Evolutionary conservation across 2,329 filamentous ascomycete species (phyloP).

Genomic region (Fusarium poae): DNA sequence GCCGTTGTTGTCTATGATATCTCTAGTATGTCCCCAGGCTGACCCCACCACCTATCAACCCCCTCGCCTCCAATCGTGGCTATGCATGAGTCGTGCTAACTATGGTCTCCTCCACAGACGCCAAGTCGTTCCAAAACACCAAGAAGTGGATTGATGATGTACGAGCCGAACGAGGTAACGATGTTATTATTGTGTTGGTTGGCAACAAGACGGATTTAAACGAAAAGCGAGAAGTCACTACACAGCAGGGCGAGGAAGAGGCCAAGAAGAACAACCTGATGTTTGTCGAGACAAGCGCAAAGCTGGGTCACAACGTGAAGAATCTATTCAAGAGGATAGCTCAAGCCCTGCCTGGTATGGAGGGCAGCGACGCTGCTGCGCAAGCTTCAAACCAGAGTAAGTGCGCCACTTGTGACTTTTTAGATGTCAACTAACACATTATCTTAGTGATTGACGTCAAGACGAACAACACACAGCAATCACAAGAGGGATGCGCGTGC

Average conservation of each 20-base stretch:
- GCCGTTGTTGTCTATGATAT: constrained; percentile 99
- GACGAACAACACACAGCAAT: constrained; percentile 77
- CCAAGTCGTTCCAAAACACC: constrained; percentile 98
- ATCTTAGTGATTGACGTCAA: constrained; percentile 90
- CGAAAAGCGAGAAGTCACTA: constrained; percentile 97
- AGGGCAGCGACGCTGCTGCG: constrained; percentile 84
- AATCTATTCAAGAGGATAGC: constrained; percentile 97
- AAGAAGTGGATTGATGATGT: constrained; percentile 99
- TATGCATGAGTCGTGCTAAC: constrained; percentile 41
- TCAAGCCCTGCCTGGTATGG: constrained; percentile 97
- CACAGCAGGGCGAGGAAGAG: constrained; percentile 95
- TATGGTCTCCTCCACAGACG: constrained; percentile 65
- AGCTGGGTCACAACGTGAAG: constrained; percentile 98
- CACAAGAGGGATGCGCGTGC: constrained; percentile 77
- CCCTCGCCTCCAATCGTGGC: constrained; percentile 22
- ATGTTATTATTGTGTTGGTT: constrained; percentile 98
- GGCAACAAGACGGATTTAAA: constrained; percentile 99
- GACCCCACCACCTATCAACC: constrained; percentile 38
- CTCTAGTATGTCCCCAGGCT: constrained; percentile 70
- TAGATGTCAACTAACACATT: constrained; percentile 31
- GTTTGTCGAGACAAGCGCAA: constrained; percentile 99
- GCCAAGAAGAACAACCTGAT: constrained; percentile 98
- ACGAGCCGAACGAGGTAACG: constrained; percentile 93
- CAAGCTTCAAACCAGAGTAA: constrained; percentile 82
- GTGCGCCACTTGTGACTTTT: constrained; percentile 52